These are phyloP conservation scores for Pelargonium fulgidum DNA, from an alignment of 441 rosid genomes.

Conservation along the genomic window DNA sequence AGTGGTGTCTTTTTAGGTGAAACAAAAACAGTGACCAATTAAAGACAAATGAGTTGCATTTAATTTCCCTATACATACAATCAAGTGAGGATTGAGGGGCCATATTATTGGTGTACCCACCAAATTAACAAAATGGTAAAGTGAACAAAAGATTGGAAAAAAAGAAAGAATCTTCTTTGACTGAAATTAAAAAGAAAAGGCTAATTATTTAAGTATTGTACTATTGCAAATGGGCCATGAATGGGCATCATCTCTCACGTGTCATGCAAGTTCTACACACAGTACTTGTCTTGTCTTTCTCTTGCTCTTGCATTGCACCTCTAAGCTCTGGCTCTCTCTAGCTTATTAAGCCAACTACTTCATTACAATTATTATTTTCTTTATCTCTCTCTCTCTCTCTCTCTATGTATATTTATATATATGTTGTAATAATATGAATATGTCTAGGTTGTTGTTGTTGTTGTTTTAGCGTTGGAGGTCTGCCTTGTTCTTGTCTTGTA, in stretches of 20 bases:
- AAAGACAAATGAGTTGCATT: no score
- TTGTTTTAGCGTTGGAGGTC: no score
- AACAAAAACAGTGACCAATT: no score
- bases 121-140: constrained; percentile 20
- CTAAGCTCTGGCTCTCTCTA: no score
- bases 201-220: background rate
- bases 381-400: background rate
- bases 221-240: constrained; percentile 18
- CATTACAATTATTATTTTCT: no score
- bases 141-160: constrained; percentile 10
- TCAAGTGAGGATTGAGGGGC: constrained; percentile 3
- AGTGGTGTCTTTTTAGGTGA: no score
- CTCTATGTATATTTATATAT: background rate
- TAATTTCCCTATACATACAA: no score
- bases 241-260: constrained; percentile 2
- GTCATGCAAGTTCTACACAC: background rate
- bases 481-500: background rate
- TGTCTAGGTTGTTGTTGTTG: no score
- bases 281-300: no score
- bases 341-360: no score
- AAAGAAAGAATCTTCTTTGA: constrained; percentile 28
- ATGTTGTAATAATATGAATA: no score
- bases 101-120: constrained; percentile 28
- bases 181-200: constrained; percentile 6
- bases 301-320: no score